Conservation (phyloP, 225 moss, liverwort and hornwort species). For the Marchantia polymorpha region DNA sequence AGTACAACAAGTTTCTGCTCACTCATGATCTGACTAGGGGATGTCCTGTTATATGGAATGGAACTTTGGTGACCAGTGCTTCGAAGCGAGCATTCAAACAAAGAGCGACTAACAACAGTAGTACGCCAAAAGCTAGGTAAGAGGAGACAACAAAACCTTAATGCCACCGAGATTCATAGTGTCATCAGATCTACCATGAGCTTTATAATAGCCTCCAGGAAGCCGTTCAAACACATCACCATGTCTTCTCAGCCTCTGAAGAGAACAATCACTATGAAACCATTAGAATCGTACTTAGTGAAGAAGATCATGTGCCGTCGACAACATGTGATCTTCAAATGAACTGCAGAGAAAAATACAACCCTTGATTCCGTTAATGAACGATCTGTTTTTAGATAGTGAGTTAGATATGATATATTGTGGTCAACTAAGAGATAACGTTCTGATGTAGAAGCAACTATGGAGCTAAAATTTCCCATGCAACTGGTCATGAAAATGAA, state of each 20-base stretch:
- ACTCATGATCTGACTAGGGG: not conserved
- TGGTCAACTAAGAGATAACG: no score
- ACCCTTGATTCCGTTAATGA: not conserved
- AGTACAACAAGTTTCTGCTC: not conserved
- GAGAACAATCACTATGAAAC: not conserved
- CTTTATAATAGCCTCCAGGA: conserved; percentile 65
- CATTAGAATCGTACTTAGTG: not conserved
- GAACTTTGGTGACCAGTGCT: not conserved
- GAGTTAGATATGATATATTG: no score
- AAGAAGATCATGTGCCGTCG: not conserved
- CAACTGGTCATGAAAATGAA: no score
- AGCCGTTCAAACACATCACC: conserved; percentile 86
- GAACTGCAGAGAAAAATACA: not conserved
- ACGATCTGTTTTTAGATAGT: not conserved
- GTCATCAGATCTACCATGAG: conserved; percentile 88
- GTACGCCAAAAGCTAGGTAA: not conserved
- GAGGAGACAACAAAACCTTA: conserved; percentile 49
- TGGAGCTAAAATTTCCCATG: no score
- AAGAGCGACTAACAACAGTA: no score
- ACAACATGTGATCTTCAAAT: not conserved
- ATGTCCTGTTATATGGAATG: not conserved
- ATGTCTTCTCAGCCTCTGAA: conserved; percentile 85
- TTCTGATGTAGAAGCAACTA: no score
- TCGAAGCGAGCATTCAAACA: not conserved
- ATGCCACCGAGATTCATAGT: conserved; percentile 97